Evolutionary conservation across 768 basidiomycete genomes (phyloP).

Genomic region (Ramaria rubella): DNA sequence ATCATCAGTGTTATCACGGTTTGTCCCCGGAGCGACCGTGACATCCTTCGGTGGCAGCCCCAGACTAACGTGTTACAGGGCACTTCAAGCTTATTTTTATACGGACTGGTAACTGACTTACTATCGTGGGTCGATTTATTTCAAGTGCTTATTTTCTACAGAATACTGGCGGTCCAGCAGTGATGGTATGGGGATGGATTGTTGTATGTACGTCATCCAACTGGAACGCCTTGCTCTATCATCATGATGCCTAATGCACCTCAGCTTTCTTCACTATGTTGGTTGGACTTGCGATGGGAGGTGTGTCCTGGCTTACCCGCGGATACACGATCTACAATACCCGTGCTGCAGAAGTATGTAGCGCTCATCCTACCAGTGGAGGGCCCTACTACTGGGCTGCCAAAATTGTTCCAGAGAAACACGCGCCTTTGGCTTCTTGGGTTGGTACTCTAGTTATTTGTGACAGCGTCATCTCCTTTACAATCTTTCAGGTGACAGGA

Average conservation of each 20-base stretch:
- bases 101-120: conserved; percentile 58
- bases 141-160: conserved; percentile 26
- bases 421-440: conserved; percentile 66
- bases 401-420: conserved; percentile 47
- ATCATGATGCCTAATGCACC: not conserved
- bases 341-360: conserved; percentile 33
- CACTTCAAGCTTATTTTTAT: conserved; percentile 60
- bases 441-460: conserved; percentile 21
- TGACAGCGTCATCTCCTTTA: not conserved
- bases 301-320: conserved; percentile 25
- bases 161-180: conserved; percentile 70
- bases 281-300: conserved; percentile 72
- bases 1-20: conserved; percentile 49
- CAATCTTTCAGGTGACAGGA: conserved; percentile 14
- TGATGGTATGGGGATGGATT: conserved; percentile 74
- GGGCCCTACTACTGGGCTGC: conserved; percentile 83
- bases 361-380: conserved; percentile 65
- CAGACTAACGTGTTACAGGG: conserved; percentile 45
- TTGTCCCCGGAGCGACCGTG: not conserved
- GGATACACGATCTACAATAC: not conserved
- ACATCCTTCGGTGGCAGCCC: conserved; percentile 20
- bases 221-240: conserved; percentile 3
- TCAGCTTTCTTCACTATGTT: conserved; percentile 61
- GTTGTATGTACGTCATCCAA: conserved; percentile 43
- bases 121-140: not conserved